Evolutionary conservation across 371 early-diverging fungal species (phyloP).

Genomic region (Zychaea mexicana): DNA sequence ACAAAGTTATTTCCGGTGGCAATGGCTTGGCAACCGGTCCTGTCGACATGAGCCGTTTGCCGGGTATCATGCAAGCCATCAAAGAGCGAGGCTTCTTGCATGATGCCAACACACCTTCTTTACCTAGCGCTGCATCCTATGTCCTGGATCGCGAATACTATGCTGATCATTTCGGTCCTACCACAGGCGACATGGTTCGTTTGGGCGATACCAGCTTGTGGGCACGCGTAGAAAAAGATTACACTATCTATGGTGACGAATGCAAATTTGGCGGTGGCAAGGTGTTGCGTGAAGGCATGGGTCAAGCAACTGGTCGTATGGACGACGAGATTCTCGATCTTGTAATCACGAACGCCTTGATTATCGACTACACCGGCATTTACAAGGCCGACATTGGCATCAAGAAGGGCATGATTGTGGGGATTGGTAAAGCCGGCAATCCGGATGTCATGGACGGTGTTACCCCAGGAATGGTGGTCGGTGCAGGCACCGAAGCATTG

Average conservation of each 20-base stretch:
- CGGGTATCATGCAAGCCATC: conserved; percentile 48
- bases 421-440: conserved; percentile 96
- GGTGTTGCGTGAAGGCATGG: conserved; percentile 94
- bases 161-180: conserved; percentile 90
- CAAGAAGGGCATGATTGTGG: conserved; percentile 78
- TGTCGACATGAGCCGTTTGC: conserved; percentile 53
- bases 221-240: conserved; percentile 89
- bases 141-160: conserved; percentile 78
- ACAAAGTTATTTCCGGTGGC: conserved; percentile 80
- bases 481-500: conserved; percentile 87
- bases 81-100: conserved; percentile 63
- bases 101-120: conserved; percentile 46
- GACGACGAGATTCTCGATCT: conserved; percentile 81
- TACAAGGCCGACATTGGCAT: conserved; percentile 97
- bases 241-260: conserved; percentile 90
- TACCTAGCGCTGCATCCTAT: conserved; percentile 41
- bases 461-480: conserved; percentile 85
- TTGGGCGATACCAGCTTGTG: conserved; percentile 84
- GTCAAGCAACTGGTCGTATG: conserved; percentile 67
- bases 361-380: conserved; percentile 93
- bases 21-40: conserved; percentile 79
- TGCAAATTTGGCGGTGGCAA: conserved; percentile 87
- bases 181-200: conserved; percentile 85
- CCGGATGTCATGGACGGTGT: conserved; percentile 95
- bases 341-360: conserved; percentile 90